phyloP scores from a whole-genome alignment of 2,329 filamentous ascomycete genomes.

The Colletotrichum eleusines region DNA sequence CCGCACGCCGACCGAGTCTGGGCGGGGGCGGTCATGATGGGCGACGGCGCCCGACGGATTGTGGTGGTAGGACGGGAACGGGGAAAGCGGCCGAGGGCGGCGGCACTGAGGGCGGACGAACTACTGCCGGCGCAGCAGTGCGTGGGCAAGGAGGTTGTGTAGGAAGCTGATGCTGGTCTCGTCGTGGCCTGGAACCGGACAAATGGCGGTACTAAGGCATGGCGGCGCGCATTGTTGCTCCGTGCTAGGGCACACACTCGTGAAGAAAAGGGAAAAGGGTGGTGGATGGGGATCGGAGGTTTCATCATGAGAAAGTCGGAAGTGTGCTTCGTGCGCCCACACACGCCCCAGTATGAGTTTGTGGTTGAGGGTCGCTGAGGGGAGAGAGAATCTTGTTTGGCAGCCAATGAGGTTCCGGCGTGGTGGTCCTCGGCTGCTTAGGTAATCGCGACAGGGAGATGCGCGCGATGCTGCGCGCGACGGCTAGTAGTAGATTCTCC shows the following conservation, averaged over 20 bases:
- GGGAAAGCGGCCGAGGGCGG: conserved; percentile 18
- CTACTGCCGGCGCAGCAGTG: conserved; percentile 17
- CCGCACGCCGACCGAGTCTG: conserved; percentile 47
- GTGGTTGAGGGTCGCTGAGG: conserved; percentile 34
- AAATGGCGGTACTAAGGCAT: conserved; percentile 33
- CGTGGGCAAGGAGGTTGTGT: conserved; percentile 21
- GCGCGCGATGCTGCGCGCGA: not conserved
- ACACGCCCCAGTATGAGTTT: conserved; percentile 25
- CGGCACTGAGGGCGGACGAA: conserved; percentile 5
- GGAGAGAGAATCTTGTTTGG: conserved; percentile 25
- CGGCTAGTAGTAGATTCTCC: not conserved
- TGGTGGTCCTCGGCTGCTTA: conserved; percentile 27
- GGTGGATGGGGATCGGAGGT: conserved; percentile 31
- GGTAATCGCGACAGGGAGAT: conserved; percentile 11
- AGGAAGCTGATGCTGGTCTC: conserved; percentile 19
- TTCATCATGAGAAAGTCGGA: conserved; percentile 35
- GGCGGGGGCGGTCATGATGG: conserved; percentile 29
- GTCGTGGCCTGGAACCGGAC: conserved; percentile 33
- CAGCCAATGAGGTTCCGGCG: conserved; percentile 34
- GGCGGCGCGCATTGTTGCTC: conserved; percentile 31
- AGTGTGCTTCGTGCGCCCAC: conserved; percentile 15
- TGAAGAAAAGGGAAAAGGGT: conserved; percentile 22
- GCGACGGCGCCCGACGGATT: conserved; percentile 21
- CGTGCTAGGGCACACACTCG: conserved; percentile 35
- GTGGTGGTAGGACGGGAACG: conserved; percentile 17